Conservation (phyloP, 1,139 yeast genomes). For the Lodderomyces margitis region DNA sequence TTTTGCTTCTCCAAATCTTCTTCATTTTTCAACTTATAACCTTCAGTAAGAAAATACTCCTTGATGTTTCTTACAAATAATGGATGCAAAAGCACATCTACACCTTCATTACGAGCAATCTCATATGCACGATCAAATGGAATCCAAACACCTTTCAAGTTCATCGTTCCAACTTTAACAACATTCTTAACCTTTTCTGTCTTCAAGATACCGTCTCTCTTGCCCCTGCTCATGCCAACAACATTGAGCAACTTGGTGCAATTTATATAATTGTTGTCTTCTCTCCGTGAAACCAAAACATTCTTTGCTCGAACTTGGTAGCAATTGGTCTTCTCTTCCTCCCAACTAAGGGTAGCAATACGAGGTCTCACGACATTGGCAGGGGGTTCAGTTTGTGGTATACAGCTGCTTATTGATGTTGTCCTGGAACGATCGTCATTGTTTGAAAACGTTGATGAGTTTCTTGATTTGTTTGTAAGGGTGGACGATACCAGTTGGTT, state of each 20-base stretch:
- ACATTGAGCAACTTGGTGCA: slow-evolving; percentile 75
- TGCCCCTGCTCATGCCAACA: slow-evolving; percentile 94
- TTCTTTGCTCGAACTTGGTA: slow-evolving; percentile 50
- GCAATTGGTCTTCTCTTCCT: slow-evolving; percentile 46
- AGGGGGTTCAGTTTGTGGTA: slow-evolving; percentile 15
- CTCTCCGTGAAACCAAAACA: slow-evolving; percentile 48
- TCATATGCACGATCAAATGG: slow-evolving; percentile 54
- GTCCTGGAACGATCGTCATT: slow-evolving; percentile 17
- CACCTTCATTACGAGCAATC: slow-evolving; percentile 50
- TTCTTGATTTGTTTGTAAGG: slow-evolving; percentile 6
- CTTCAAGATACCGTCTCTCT: slow-evolving; percentile 83
- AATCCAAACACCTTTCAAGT: slow-evolving; percentile 57
- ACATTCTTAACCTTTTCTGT: slow-evolving; percentile 45
- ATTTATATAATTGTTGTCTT: slow-evolving; percentile 51
- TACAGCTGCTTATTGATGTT: slow-evolving; percentile 17
- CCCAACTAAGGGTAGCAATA: slow-evolving; percentile 49
- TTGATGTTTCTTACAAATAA: slow-evolving; percentile 46
- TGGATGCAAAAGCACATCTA: slow-evolving; percentile 39
- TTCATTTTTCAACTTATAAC: slow-evolving; percentile 24
- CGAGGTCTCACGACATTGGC: slow-evolving; percentile 30
- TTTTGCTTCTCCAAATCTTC: slow-evolving; percentile 14
- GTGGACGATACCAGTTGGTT: slow-evolving; percentile 8
- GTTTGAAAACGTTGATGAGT: slow-evolving; percentile 6
- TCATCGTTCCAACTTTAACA: slow-evolving; percentile 53
- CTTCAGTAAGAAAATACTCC: slow-evolving; percentile 28